A percentile compares a stretch with the other conserved stretches of the same genome.
Evolutionary conservation across 495 filamentous ascomycete genomes (phyloP).

Genomic region (Neurospora tetrasperma): DNA sequence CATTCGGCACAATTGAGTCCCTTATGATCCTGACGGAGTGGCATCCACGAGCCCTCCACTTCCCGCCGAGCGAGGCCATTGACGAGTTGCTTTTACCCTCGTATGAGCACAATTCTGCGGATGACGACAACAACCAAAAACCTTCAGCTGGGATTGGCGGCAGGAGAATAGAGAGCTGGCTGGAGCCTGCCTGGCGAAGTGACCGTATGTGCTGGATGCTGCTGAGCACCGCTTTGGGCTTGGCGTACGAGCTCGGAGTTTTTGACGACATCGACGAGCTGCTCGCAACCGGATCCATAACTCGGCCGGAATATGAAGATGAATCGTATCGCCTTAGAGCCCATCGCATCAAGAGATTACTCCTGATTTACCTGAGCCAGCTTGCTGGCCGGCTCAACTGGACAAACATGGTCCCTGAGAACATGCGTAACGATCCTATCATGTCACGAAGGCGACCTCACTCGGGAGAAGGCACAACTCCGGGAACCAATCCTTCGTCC

Average conservation of each 20-base stretch:
- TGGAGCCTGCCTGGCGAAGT: constrained; percentile 91
- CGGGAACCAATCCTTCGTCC: constrained; percentile 42
- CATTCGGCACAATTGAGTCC: constrained; percentile 87
- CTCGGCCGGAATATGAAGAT: constrained; percentile 50
- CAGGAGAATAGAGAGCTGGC: constrained; percentile 80
- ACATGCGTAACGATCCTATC: constrained; percentile 39
- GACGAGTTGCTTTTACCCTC: constrained; percentile 47
- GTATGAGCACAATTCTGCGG: constrained; percentile 37
- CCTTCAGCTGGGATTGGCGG: constrained; percentile 46
- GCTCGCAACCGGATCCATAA: constrained; percentile 40
- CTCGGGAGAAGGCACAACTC: constrained; percentile 40
- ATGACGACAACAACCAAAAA: constrained; percentile 35
- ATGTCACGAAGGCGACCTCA: constrained; percentile 33
- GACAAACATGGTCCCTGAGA: constrained; percentile 82
- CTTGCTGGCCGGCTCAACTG: constrained; percentile 85
- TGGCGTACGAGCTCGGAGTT: constrained; percentile 89
- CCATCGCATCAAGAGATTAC: constrained; percentile 69
- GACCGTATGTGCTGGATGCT: constrained; percentile 99
- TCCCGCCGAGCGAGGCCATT: constrained; percentile 76
- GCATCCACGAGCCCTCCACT: constrained; percentile 91
- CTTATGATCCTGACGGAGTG: constrained; percentile 91
- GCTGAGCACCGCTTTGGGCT: constrained; percentile 75
- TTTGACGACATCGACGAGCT: constrained; percentile 74
- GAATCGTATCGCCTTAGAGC: constrained; percentile 69
- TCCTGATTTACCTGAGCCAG: constrained; percentile 84